phyloP scores from a whole-genome alignment of 164 flowering plant species.

The Akebia trifoliata region DNA sequence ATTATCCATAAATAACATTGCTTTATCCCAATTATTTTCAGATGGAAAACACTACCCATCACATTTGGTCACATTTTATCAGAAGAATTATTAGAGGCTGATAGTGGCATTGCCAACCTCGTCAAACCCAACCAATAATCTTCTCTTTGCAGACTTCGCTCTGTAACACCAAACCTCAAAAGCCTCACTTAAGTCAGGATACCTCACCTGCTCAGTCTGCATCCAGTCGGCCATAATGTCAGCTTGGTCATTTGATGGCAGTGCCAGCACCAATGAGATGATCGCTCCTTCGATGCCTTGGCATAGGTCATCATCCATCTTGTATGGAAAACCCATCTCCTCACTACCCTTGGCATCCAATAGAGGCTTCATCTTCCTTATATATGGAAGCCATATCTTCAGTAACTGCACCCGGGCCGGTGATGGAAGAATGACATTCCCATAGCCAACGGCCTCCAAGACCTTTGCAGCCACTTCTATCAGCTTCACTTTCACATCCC shows the following conservation, averaged over 20 bases:
- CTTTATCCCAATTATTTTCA: too few relatives aligned
- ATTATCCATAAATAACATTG: too few relatives aligned
- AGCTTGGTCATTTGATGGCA: slow-evolving; percentile 89
- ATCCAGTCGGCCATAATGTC: slow-evolving; percentile 85
- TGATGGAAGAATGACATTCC: slow-evolving; percentile 67
- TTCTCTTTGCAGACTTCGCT: slow-evolving; percentile 85
- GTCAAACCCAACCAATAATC: slow-evolving; percentile 50
- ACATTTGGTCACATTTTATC: neutral
- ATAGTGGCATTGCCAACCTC: slow-evolving; percentile 28
- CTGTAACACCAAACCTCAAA: slow-evolving; percentile 95
- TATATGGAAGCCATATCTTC: slow-evolving; percentile 80
- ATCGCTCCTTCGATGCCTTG: slow-evolving; percentile 76
- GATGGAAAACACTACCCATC: slow-evolving; percentile 1
- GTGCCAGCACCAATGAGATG: slow-evolving; percentile 49
- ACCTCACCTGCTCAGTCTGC: slow-evolving; percentile 40
- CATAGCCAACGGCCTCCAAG: slow-evolving; percentile 85
- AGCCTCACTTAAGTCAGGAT: slow-evolving; percentile 87
- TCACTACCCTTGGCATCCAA: slow-evolving; percentile 41
- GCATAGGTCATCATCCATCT: slow-evolving; percentile 66
- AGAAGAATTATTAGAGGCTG: slow-evolving; percentile 23
- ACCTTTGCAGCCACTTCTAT: slow-evolving; percentile 61
- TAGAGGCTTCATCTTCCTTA: slow-evolving; percentile 65
- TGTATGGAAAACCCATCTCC: slow-evolving; percentile 36
- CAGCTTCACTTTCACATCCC: slow-evolving; percentile 66
- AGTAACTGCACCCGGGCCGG: slow-evolving; percentile 43